phyloP scores from a whole-genome alignment of 208 protist species.

The Trypanosoma scelopori region DNA sequence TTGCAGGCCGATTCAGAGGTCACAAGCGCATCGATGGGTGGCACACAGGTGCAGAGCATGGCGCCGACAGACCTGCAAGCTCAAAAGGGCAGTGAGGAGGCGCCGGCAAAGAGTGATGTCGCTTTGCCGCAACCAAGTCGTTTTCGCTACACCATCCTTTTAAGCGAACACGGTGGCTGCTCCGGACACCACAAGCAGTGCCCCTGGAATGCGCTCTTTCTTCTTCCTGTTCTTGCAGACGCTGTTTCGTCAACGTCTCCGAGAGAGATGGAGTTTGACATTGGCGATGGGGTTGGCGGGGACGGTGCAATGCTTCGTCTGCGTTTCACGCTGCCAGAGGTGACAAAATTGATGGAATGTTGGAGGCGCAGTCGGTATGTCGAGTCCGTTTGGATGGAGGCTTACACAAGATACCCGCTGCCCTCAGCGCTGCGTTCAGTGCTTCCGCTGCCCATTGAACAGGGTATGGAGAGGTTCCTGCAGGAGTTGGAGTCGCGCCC shows the following conservation, averaged over 20 bases:
- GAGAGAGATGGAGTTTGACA: constrained; percentile 15
- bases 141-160: constrained; percentile 10
- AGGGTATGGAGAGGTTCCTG: constrained; percentile 31
- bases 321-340: constrained; percentile 44
- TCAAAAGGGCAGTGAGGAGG: neutral
- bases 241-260: neutral
- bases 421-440: constrained; percentile 24
- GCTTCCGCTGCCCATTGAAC: constrained; percentile 11
- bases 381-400: constrained; percentile 25
- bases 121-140: neutral
- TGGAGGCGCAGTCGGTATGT: constrained; percentile 52
- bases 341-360: constrained; percentile 44
- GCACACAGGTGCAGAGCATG: neutral
- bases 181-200: constrained; percentile 24
- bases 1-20: neutral
- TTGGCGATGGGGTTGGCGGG: neutral
- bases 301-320: constrained; percentile 16
- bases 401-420: constrained; percentile 47
- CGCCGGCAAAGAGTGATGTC: neutral
- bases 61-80: neutral
- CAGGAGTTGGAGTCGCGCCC: constrained; percentile 15
- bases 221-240: constrained; percentile 19
- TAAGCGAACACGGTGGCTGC: constrained; percentile 11
- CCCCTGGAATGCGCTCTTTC: constrained; percentile 25
- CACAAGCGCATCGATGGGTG: neutral